Evolutionary conservation across 2,329 filamentous ascomycete genomes (phyloP).

Genomic region (Trichoderma citrinoviride): DNA sequence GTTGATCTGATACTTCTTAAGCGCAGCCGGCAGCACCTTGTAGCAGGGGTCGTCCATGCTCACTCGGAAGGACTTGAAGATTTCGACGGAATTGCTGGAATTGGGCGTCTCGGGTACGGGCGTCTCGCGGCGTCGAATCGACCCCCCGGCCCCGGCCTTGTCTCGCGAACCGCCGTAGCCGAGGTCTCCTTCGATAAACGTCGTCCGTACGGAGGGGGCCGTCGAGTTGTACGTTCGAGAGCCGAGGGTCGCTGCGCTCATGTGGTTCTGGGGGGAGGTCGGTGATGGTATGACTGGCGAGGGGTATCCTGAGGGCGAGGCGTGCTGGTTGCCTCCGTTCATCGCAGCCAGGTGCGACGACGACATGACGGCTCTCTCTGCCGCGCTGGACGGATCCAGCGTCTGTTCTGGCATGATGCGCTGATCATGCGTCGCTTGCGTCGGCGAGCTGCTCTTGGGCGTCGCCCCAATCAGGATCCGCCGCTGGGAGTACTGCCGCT

Average conservation of each 20-base stretch:
- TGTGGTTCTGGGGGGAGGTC: conserved; percentile 60
- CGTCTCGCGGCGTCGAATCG: conserved; percentile 54
- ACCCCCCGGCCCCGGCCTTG: conserved; percentile 25
- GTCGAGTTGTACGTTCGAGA: conserved; percentile 61
- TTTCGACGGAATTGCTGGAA: conserved; percentile 70
- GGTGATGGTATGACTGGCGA: conserved; percentile 69
- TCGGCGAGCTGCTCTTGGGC: conserved; percentile 75
- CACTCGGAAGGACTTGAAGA: conserved; percentile 98
- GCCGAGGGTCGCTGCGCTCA: conserved; percentile 56
- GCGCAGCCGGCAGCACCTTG: conserved; percentile 90
- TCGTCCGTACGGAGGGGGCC: conserved; percentile 53
- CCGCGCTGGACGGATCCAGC: conserved; percentile 67
- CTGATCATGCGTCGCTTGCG: conserved; percentile 64
- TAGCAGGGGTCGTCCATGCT: conserved; percentile 98
- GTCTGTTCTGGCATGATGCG: conserved; percentile 60
- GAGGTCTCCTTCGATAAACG: conserved; percentile 52
- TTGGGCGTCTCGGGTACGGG: conserved; percentile 61
- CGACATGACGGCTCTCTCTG: conserved; percentile 62
- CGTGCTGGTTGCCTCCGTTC: conserved; percentile 52
- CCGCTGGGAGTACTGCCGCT: conserved; percentile 72
- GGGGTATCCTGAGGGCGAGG: conserved; percentile 54
- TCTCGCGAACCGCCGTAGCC: conserved; percentile 34
- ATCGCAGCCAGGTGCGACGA: conserved; percentile 69
- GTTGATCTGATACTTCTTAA: conserved; percentile 98
- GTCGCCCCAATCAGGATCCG: conserved; percentile 68